Evolutionary conservation across 2,329 filamentous ascomycete genomes (phyloP).

Genomic region (Cercospora nicotianae): DNA sequence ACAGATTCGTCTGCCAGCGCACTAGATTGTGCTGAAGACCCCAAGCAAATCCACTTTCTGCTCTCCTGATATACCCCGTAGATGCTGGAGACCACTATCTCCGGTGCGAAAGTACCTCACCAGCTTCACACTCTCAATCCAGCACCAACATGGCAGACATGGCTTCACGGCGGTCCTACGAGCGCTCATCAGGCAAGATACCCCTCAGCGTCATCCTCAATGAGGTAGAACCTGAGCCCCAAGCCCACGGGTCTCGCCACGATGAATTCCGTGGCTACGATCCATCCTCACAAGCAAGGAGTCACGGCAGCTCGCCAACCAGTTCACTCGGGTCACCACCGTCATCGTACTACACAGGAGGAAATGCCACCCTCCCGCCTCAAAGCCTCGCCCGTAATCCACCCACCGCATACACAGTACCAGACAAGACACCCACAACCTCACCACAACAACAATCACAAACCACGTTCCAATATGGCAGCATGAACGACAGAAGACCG

Average conservation of each 20-base stretch:
- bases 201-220: conserved; percentile 19
- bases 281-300: conserved; percentile 10
- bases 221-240: conserved; percentile 5
- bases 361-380: not conserved
- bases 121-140: not conserved
- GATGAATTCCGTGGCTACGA: not conserved
- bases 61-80: not conserved
- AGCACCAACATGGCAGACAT: conserved; percentile 4
- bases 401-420: not conserved
- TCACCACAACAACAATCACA: not conserved
- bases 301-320: conserved; percentile 9
- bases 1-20: not conserved
- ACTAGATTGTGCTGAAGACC: not conserved
- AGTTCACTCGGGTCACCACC: conserved; percentile 12
- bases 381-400: not conserved
- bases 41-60: not conserved
- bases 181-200: conserved; percentile 18
- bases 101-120: not conserved
- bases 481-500: conserved; percentile 22
- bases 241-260: not conserved
- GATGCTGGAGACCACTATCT: not conserved
- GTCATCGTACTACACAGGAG: conserved; percentile 5
- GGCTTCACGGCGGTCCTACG: conserved; percentile 11
- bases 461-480: not conserved
- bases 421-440: not conserved